A percentile compares a stretch with the other conserved stretches of the same genome.
These are phyloP conservation scores for Amoebophrya sp. DNA, from an alignment of 169 alveolate species.

Conservation along the genomic window DNA sequence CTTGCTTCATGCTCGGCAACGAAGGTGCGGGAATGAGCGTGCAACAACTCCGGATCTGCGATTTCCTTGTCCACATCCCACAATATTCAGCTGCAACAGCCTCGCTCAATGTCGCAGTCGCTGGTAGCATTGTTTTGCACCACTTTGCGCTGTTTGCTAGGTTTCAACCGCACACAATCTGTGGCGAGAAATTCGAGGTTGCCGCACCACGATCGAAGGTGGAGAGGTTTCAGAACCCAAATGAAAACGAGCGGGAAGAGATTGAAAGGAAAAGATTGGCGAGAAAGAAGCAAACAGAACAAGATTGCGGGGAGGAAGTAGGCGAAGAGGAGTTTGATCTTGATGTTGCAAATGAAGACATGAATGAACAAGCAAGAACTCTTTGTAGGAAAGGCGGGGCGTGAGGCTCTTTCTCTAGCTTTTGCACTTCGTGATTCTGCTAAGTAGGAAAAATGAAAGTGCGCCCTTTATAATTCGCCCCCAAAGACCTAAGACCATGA, in stretches of 20 bases:
- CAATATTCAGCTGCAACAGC: conserved; percentile 73
- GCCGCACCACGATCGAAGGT: neutral
- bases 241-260: neutral
- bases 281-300: neutral
- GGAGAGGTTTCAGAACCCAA: neutral
- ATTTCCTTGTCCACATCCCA: conserved; percentile 71
- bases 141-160: conserved; percentile 36
- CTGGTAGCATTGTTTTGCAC: conserved; percentile 75
- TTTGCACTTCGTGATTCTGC: too few relatives aligned
- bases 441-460: too few relatives aligned
- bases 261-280: neutral
- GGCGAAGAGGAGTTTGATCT: neutral
- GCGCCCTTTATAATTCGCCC: too few relatives aligned
- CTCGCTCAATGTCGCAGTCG: conserved; percentile 75
- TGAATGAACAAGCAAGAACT: too few relatives aligned
- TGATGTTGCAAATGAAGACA: neutral
- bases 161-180: neutral
- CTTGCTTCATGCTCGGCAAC: conserved; percentile 78
- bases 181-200: neutral
- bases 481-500: too few relatives aligned
- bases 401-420: too few relatives aligned
- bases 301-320: neutral
- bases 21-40: conserved; percentile 76
- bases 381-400: too few relatives aligned
- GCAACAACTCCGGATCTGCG: conserved; percentile 68